Evolutionary conservation across 345 rosid genomes (phyloP), one percentile per base, ranked within the genome.

Genomic region (Toxicodendron radicans): DNA sequence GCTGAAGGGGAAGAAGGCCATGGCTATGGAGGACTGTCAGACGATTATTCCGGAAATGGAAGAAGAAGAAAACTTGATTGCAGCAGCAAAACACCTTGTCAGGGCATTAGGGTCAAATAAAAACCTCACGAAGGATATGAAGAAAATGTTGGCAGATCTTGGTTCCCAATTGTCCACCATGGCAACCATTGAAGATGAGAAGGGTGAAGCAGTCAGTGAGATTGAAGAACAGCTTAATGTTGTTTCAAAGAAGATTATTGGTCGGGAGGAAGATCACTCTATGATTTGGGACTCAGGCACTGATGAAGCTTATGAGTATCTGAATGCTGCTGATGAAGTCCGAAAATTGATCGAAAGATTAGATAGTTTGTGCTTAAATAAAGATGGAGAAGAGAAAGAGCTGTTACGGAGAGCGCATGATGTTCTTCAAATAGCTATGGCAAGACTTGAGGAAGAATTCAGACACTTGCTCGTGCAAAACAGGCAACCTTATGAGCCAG

Each of bases 361-460:
- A 45, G 97, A 89, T 65, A 72, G 73, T 61, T 80, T 78, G 74
- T 51, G 74, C 51, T 43, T 43, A 8, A 74, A 64, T n/a, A 71
- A 73, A 32, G 79, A 70, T 21, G 81, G 70, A 32, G 81, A 46
- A 10, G 85, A 85, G 74, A 86, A 72, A 70, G 79, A 77, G 33
- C 72, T 87, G 61, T 43, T 92, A 23, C 79, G 84, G 43, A 90
- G 84, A 80, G 92, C 94, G 61, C 89, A 89, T 49, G 89, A 91
- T 79, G 85, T 90, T 79, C 91, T 94, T 80, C 97, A 92, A 73
- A 84, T 80, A 10, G 93, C 93, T 5, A 94, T 94, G 98, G 82
- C 82, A 30, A 85, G 97, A 88, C 93, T 94, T 1, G 98, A 89
- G 83, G 92, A 90, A 35, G 98, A 92, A 84, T 92, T 94, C 46